Evolutionary conservation across 768 basidiomycete genomes (phyloP).

Genomic region (Mycena crocata): DNA sequence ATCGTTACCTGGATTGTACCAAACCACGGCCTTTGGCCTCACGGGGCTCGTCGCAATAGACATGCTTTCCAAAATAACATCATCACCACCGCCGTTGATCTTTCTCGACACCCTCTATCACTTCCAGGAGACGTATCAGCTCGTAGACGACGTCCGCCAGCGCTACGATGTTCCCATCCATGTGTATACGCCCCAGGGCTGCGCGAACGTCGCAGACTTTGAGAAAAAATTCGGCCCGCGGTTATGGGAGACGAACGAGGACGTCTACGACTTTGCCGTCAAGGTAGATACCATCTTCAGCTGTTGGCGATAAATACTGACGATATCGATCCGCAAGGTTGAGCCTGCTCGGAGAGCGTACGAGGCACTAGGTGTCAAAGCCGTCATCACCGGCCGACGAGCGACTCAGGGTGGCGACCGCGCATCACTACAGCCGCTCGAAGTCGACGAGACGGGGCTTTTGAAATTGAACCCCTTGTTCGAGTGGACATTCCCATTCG

Average conservation of each 20-base stretch:
- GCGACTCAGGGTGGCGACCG: constrained; percentile 95
- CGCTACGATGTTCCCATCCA: constrained; percentile 80
- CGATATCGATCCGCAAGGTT: constrained; percentile 57
- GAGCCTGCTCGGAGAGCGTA: constrained; percentile 95
- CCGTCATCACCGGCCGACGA: constrained; percentile 95
- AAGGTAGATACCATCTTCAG: constrained; percentile 69
- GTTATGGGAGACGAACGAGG: constrained; percentile 91
- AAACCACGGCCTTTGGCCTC: constrained; percentile 97
- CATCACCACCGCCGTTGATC: constrained; percentile 82
- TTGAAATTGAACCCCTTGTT: constrained; percentile 96
- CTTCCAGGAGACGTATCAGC: constrained; percentile 91
- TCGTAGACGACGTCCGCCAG: constrained; percentile 84
- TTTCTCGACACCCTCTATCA: constrained; percentile 98
- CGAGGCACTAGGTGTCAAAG: constrained; percentile 76
- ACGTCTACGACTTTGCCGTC: constrained; percentile 89
- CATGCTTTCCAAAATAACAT: constrained; percentile 89
- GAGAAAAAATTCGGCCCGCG: constrained; percentile 81
- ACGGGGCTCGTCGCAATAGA: constrained; percentile 95
- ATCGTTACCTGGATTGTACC: constrained; percentile 83
- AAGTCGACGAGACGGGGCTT: constrained; percentile 90
- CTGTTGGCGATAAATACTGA: background rate
- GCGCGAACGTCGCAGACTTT: constrained; percentile 76
- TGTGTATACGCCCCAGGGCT: constrained; percentile 83
- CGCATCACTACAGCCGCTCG: constrained; percentile 83
- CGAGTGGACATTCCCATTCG: constrained; percentile 85